Evolutionary conservation across 1,284 basidiomycete genomes (phyloP).

Genomic region (Rhodotorula sp.): DNA sequence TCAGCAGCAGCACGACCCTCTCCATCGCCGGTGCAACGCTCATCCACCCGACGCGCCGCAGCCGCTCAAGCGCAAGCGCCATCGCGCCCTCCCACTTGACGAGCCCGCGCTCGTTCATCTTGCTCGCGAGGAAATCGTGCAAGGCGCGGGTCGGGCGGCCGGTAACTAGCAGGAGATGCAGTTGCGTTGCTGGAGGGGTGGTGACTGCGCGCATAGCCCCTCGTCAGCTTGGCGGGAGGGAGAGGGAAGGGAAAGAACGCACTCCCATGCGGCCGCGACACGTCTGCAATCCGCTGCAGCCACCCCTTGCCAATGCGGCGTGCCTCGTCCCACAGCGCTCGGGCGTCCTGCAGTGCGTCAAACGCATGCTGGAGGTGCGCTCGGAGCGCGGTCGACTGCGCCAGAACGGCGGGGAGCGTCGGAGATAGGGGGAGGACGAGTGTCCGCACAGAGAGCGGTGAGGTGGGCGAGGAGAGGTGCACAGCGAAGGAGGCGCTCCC

Average conservation of each 20-base stretch:
- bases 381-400: constrained; percentile 18
- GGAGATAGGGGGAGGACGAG: constrained; percentile 14
- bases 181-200: constrained; percentile 17
- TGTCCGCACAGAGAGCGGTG: not conserved
- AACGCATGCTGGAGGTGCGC: constrained; percentile 26
- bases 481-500: not conserved
- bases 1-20: constrained; percentile 16
- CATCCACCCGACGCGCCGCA: constrained; percentile 17
- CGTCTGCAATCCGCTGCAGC: constrained; percentile 29
- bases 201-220: constrained; percentile 6
- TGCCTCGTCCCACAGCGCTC: constrained; percentile 36
- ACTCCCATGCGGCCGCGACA: constrained; percentile 30
- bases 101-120: constrained; percentile 40
- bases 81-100: constrained; percentile 39
- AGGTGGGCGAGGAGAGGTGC: not conserved
- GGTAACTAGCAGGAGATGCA: constrained; percentile 31
- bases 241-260: not conserved
- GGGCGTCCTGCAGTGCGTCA: constrained; percentile 31
- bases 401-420: constrained; percentile 10
- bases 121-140: constrained; percentile 37
- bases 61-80: constrained; percentile 12
- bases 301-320: constrained; percentile 39
- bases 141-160: constrained; percentile 28
- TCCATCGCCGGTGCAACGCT: constrained; percentile 26
- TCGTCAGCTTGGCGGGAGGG: too few relatives aligned